These are phyloP conservation scores for Plasmodium knowlesi DNA, from an alignment of 169 alveolate species.

Conservation along the genomic window DNA sequence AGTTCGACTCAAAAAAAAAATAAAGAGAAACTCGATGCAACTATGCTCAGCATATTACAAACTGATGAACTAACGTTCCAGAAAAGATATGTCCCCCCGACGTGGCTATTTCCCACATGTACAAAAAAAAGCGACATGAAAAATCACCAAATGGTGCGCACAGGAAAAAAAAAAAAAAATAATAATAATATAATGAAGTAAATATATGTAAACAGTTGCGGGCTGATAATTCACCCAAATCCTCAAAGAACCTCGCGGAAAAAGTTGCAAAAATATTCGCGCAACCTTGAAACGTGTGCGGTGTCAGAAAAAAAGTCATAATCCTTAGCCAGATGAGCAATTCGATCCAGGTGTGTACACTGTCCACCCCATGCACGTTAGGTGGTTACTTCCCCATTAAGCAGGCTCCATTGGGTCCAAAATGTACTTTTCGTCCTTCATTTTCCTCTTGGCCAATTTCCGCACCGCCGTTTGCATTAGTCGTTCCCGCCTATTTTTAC, in stretches of 20 bases:
- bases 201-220: not conserved
- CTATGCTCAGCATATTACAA: not conserved
- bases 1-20: not conserved
- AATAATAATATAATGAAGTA: not conserved
- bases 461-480: conserved; percentile 78
- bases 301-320: not conserved
- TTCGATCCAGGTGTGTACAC: not conserved
- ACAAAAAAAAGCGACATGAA: not conserved
- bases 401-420: conserved; percentile 35
- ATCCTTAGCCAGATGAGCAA: not conserved
- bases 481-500: conserved; percentile 82
- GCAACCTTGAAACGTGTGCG: too few relatives aligned
- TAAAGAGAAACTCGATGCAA: not conserved
- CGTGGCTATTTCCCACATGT: not conserved
- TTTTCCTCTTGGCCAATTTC: conserved; percentile 61
- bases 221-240: not conserved
- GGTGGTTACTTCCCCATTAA: not conserved
- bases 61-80: not conserved
- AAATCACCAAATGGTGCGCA: not conserved
- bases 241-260: not conserved
- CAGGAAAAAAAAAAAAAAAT: not conserved
- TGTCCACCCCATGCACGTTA: not conserved
- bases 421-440: conserved; percentile 63
- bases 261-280: not conserved
- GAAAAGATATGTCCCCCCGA: not conserved